These are phyloP conservation scores for Sarocladiaceae sp. DNA, from an alignment of 2,329 filamentous ascomycete genomes.

Conservation along the genomic window DNA sequence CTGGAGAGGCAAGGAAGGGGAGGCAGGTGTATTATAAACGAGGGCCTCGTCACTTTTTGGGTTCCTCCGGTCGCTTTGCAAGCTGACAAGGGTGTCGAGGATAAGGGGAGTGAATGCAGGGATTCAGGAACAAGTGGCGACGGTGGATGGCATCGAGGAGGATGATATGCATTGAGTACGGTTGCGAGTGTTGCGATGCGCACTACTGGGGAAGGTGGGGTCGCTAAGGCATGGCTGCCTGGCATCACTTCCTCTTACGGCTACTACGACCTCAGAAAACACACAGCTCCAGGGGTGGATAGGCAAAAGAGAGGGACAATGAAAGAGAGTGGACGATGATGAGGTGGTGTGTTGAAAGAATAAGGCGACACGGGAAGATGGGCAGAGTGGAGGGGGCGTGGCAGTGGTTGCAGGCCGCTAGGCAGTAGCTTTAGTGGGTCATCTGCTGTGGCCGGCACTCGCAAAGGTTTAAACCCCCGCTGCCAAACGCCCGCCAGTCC, in stretches of 20 bases:
- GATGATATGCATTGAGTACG: constrained; percentile 3
- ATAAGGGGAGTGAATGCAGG: constrained; percentile 1
- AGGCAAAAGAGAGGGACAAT: constrained; percentile 1
- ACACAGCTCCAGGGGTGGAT: background rate
- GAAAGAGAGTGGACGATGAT: constrained; percentile 1
- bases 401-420: constrained; percentile 6
- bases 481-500: background rate
- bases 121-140: constrained; percentile 6
- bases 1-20: background rate
- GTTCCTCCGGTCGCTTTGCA: constrained; percentile 1
- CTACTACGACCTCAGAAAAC: background rate
- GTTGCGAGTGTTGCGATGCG: background rate
- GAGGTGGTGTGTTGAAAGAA: background rate
- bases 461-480: constrained; percentile 10
- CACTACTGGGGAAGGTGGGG: background rate
- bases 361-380: background rate
- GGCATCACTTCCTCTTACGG: background rate
- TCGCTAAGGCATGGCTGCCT: background rate
- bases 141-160: constrained; percentile 3
- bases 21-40: constrained; percentile 7
- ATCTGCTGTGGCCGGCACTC: background rate
- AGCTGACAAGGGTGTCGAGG: constrained; percentile 3
- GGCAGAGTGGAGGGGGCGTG: background rate
- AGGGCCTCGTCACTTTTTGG: constrained; percentile 8
- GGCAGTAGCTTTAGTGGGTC: background rate